Evolutionary conservation across 176 grass and related monocot genomes (phyloP).

Genomic region (Luzula sylvatica): DNA sequence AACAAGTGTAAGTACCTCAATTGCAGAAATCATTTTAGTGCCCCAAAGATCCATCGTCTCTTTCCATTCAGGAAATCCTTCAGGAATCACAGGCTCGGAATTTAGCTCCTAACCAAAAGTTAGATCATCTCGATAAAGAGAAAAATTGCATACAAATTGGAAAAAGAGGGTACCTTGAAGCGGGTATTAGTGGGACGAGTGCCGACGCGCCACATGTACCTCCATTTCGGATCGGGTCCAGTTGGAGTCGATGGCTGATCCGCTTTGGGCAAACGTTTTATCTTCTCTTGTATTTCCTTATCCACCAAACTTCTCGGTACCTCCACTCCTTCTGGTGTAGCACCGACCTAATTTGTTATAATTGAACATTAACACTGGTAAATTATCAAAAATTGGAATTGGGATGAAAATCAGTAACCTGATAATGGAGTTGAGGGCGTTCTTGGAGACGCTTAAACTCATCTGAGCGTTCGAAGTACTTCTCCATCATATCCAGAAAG

Average conservation of each 20-base stretch:
- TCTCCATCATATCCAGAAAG: slow-evolving; percentile 91
- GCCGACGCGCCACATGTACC: slow-evolving; percentile 97
- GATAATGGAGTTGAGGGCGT: slow-evolving; percentile 83
- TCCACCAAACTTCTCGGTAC: slow-evolving; percentile 84
- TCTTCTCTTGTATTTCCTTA: slow-evolving; percentile 67
- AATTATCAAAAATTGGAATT: background rate
- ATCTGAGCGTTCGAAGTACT: slow-evolving; percentile 69
- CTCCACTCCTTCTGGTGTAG: slow-evolving; percentile 92
- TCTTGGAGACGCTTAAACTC: slow-evolving; percentile 85
- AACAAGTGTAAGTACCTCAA: slow-evolving; percentile 41
- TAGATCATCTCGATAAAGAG: background rate
- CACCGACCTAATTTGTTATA: slow-evolving; percentile 56
- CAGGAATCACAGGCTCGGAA: slow-evolving; percentile 89
- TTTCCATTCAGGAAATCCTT: slow-evolving; percentile 90
- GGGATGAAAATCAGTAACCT: slow-evolving; percentile 23
- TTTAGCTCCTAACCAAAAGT: slow-evolving; percentile 65
- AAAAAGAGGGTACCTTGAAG: slow-evolving; percentile 80
- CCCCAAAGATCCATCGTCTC: slow-evolving; percentile 94
- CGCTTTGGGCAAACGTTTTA: slow-evolving; percentile 61
- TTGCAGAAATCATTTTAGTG: slow-evolving; percentile 89
- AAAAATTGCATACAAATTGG: background rate
- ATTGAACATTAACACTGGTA: background rate
- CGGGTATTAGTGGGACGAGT: slow-evolving; percentile 57
- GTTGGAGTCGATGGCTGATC: slow-evolving; percentile 58
- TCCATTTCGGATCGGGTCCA: slow-evolving; percentile 92